Conservation (phyloP, 2,329 filamentous ascomycete species). For the Ophiostoma sp. region DNA sequence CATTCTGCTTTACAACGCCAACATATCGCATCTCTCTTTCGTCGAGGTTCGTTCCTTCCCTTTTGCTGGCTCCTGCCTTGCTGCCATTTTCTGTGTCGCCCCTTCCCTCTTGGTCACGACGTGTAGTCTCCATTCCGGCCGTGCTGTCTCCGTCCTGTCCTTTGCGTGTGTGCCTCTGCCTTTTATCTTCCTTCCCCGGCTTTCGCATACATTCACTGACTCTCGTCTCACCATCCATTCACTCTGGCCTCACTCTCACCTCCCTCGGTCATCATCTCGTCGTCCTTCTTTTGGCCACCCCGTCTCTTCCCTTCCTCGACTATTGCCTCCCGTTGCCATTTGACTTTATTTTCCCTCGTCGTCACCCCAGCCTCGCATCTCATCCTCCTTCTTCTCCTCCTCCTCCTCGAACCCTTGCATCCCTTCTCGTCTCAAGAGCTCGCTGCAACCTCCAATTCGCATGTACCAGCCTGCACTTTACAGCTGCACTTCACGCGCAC, state of each 20-base stretch:
- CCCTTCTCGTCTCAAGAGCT: neutral
- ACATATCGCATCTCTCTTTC: neutral
- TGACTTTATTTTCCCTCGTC: neutral
- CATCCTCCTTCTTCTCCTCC: neutral
- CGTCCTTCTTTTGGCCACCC: neutral
- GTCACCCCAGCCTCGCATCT: neutral
- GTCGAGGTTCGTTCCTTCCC: conserved; percentile 10
- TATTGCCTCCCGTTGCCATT: neutral
- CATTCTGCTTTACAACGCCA: neutral
- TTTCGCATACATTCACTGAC: neutral
- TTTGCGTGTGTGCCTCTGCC: neutral
- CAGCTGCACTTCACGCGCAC: conserved; percentile 3
- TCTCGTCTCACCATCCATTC: neutral
- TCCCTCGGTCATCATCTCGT: neutral
- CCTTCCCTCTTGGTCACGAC: conserved; percentile 4
- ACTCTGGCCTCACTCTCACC: neutral
- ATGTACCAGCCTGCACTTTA: neutral
- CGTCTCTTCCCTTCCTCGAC: neutral
- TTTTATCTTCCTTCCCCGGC: neutral
- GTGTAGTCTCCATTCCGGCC: neutral
- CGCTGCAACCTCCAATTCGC: neutral
- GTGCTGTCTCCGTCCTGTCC: neutral
- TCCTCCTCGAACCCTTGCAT: conserved; percentile 7
- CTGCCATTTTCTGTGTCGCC: neutral
- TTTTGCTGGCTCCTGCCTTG: neutral